Evolutionary conservation across 768 basidiomycete genomes (phyloP), one percentile per base, ranked within the genome.

Genomic region (Lactarius tabidus): DNA sequence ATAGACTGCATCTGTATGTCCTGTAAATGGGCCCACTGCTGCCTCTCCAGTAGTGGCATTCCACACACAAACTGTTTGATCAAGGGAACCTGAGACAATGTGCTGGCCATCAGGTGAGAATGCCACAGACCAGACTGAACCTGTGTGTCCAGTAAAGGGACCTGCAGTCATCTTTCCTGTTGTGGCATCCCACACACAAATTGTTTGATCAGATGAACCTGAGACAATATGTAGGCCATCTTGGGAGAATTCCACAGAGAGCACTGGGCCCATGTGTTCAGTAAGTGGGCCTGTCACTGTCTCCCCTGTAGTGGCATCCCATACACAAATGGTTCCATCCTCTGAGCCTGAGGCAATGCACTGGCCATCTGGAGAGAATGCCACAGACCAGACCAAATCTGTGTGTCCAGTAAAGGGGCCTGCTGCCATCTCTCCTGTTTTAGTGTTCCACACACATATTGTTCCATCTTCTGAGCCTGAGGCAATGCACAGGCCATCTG

Each of bases 401-500:
- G 33, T 4, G 8, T 33, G 33, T 33, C 33, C 33, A 33, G 33
- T 41, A 41, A 41, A 18, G 15, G 39, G 6, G 2, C 6, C 17
- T 4, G 39, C 17, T n/a, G 1, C 39, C 6, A 15, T 41, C 39
- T 12, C 39, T 41, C 39, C 39, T 3, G 17, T 41, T 5, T 6
- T 15, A 17, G 12, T 1, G 18, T 41, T 18, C 39, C 39, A 41
- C 17, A 41, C 2, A 45, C 45, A n/a, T 14, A 26, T 23, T 48
- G 45, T 48, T 12, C 10, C 6, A 48, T 58, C 57, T 0, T 0
- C 1, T 1, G 57, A 58, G 6, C 36, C n/a, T 6, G 57, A 58
- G 17, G 26, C 36, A n/a, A 58, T 36, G 10, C 10, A 36, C n/a
- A 23, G 35, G 39, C 57, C 57, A 66, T 70, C 68, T 6, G 59